These are phyloP conservation scores for Candida sphagnicola DNA, from an alignment of 805 yeast genomes.

Conservation along the genomic window DNA sequence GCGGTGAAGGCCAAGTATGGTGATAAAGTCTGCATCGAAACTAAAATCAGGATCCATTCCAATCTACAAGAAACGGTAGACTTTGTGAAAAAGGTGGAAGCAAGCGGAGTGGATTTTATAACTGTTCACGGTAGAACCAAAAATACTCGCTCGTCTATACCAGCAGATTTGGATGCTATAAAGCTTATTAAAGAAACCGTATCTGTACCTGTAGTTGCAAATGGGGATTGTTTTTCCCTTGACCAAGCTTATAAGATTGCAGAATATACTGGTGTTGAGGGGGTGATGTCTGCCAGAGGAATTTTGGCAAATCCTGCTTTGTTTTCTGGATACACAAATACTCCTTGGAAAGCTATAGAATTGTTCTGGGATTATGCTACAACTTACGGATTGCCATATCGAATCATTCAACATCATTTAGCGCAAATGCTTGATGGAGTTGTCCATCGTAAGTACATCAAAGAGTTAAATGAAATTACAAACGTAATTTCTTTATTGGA, in stretches of 20 bases:
- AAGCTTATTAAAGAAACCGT: conserved; percentile 53
- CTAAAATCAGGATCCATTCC: conserved; percentile 84
- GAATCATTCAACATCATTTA: conserved; percentile 82
- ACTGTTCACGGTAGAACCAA: conserved; percentile 93
- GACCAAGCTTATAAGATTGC: conserved; percentile 64
- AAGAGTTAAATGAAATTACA: conserved; percentile 58
- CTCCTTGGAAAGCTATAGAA: conserved; percentile 94
- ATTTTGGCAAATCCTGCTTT: conserved; percentile 80
- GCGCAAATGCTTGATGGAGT: conserved; percentile 76
- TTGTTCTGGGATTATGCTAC: conserved; percentile 74
- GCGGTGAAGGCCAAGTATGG: conserved; percentile 80
- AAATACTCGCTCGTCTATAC: conserved; percentile 77
- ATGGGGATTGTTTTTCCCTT: conserved; percentile 84
- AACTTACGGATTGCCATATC: conserved; percentile 79
- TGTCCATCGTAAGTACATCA: conserved; percentile 26
- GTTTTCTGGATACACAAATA: conserved; percentile 65
- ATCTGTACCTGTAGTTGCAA: conserved; percentile 84
- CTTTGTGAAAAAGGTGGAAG: conserved; percentile 71
- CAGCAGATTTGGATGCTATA: conserved; percentile 83
- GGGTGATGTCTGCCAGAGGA: conserved; percentile 96
- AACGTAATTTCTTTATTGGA: conserved; percentile 65
- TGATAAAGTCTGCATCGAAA: conserved; percentile 70
- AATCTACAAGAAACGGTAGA: conserved; percentile 68
- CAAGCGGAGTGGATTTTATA: conserved; percentile 88
- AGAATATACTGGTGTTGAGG: conserved; percentile 71